phyloP scores from a whole-genome alignment of 106 monocot genomes.

The Apostasia ramifera region DNA sequence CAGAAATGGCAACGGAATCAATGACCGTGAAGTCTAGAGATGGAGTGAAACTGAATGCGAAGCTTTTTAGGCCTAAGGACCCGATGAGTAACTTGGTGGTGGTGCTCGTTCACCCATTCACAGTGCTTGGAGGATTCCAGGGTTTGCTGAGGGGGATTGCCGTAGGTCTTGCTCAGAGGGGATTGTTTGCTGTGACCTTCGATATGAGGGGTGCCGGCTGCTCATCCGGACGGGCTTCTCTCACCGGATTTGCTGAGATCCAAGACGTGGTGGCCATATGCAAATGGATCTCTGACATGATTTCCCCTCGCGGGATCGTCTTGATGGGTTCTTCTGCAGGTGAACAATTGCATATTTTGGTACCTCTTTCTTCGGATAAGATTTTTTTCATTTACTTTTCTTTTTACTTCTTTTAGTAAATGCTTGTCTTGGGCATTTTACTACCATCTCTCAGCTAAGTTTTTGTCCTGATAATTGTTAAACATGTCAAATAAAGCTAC shows the following conservation, averaged over 20 bases:
- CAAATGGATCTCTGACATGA: slow-evolving; percentile 48
- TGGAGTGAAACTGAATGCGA: slow-evolving; percentile 52
- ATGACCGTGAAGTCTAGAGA: slow-evolving; percentile 53
- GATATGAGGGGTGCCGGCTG: slow-evolving; percentile 92
- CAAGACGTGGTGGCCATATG: slow-evolving; percentile 67
- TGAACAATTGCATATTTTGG: slow-evolving; percentile 12
- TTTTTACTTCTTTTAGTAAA: too few species aligned
- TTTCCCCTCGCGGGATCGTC: slow-evolving; percentile 56
- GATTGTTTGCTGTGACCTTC: slow-evolving; percentile 70
- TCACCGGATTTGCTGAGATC: slow-evolving; percentile 79
- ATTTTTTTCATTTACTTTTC: too few species aligned
- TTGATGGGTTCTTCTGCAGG: slow-evolving; percentile 97
- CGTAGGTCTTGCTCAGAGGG: slow-evolving; percentile 46
- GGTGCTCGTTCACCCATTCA: slow-evolving; percentile 91
- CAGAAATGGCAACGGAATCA: slow-evolving; percentile 27
- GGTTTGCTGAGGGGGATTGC: slow-evolving; percentile 82
- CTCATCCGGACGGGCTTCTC: slow-evolving; percentile 72
- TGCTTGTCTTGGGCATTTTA: too few species aligned
- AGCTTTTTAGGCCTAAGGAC: slow-evolving; percentile 54
- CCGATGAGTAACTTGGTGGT: slow-evolving; percentile 23
- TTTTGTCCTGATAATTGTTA: too few species aligned
- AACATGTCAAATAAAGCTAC: too few species aligned
- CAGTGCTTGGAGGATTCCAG: slow-evolving; percentile 85
- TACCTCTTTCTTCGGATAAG: too few species aligned
- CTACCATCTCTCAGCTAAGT: too few species aligned